Evolutionary conservation across 164 flowering plant genomes (phyloP).

Genomic region (Umbellularia californica): DNA sequence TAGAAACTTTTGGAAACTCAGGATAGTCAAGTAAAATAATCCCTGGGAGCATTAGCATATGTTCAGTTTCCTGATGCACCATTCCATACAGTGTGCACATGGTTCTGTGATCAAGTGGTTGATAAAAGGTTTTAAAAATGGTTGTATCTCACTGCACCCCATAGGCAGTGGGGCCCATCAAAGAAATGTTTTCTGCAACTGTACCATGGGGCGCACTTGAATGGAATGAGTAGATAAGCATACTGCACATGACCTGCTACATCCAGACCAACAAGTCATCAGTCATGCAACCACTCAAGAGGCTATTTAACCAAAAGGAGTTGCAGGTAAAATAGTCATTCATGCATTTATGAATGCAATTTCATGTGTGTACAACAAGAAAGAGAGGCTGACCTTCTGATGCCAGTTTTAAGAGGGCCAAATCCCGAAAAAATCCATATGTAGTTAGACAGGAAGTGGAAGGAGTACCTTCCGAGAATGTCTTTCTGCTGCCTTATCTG

Average conservation of each 20-base stretch:
- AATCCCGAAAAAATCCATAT: slow-evolving; percentile 67
- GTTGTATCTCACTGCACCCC: neutral
- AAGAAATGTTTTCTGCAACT: neutral
- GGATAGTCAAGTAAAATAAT: neutral
- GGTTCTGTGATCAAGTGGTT: neutral
- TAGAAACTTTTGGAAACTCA: neutral
- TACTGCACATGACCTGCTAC: neutral
- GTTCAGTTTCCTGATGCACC: neutral
- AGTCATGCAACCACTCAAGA: neutral
- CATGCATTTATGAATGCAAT: no score
- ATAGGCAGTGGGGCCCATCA: neutral
- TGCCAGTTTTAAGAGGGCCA: slow-evolving; percentile 67
- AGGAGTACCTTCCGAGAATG: slow-evolving; percentile 39
- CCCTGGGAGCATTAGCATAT: neutral
- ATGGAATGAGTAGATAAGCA: neutral
- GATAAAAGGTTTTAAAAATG: neutral
- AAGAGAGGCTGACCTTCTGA: slow-evolving; percentile 51
- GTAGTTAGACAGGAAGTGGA: slow-evolving; percentile 62
- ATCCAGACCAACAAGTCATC: neutral
- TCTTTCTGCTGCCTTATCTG: slow-evolving; percentile 89
- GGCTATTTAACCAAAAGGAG: neutral
- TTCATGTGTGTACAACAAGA: neutral
- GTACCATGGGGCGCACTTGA: neutral
- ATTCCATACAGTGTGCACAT: neutral
- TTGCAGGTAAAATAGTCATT: neutral